Evolutionary conservation across 495 filamentous ascomycete species (phyloP), one percentile per base, ranked within the genome.

Genomic region (Aspergillus taichungensis): DNA sequence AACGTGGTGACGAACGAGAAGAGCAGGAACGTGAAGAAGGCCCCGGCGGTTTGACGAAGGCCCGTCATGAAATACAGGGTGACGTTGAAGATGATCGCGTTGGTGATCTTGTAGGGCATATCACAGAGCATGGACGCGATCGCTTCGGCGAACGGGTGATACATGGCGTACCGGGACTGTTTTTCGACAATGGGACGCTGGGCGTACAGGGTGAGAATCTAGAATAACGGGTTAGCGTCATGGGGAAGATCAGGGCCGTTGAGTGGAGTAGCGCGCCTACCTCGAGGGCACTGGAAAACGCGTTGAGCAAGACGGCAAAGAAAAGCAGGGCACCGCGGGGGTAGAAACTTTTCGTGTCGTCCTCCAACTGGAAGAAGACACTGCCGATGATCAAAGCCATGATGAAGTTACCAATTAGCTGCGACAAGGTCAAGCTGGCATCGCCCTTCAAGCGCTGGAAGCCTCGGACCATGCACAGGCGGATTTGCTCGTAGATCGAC

Each of bases 281-380:
- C 68, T 95, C 89, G 7, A 94, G 72, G 46, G 82, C 81, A 64
- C 80, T 85, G 47, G 82, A 75, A 55, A 96, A 95, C 18, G 90
- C 89, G 59, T 95, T 95, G 63, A 95, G 61, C 36, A 97, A 72
- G 49, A 94, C 82, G 47, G 88, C 87, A 56, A 97, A 96, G 79
- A 96, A 97, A 31, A 97, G 73, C 30, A 96, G 69, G 48, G 86
- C 86, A 39, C 86, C 88, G 42, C 87, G 78, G 52, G 79, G 77
- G 67, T 81, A 97, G 69, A 96, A 94, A 61, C 79, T 87, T 13
- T 60, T 55, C 6, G 87, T 88, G 29, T 71, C 70, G 1, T 56
- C 60, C 24, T 75, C 57, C 13, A 95, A 60, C 50, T 94, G 84
- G 68, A 80, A 95, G 70, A 95, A 97, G 43, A 96, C 85, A 57